Base-by-base conservation (phyloP, 306 rosid species). In the Leucaena leucocephala region DNA sequence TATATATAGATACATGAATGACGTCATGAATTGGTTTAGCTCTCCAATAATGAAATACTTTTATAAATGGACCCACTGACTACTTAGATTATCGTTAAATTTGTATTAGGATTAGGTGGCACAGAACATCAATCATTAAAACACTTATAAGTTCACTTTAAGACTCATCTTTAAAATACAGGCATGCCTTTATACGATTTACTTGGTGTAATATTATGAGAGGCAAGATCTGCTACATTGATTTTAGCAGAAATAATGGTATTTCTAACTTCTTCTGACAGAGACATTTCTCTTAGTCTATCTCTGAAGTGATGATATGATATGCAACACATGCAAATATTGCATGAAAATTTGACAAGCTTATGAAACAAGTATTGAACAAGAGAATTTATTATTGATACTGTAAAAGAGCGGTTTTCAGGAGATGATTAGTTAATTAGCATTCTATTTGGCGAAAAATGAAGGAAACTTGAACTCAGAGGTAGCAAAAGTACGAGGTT, bases 51-150 rank as follows among this genome's bases (percentile, higher is more conserved):
- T 8, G 11, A 58, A 59, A 4, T 59, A 42, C n/a, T 27, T 43
- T 21, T 72, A 59, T 57, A 75, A 58, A 8, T 67, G 87, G n/a
- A 59, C 81, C 55, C 42, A 59, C 61, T 43, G 33, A 14, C 11
- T 33, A 27, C 4, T n/a, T 61, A 6, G 21, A 65, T 38, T 19
- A 55, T n/a, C 14, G 35, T 22, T 57, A 57, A 16, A 16, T 38
- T 66, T 66, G 8, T 43, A 66, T 3, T 40, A 39, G 34, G 49
- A 66, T 66, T 66, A 38, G 70, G 70, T 64, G 3, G 22, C 45
- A 66, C 33, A 59, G 2, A 59, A 8, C 42, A 35, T 16, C 43
- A 63, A 35, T 14, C 19, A 35, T n/a, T n/a, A n/a, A n/a, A n/a
- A n/a, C 27, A 27, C 27, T 4, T 38, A 2, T 35, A 35, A 15